phyloP scores from a whole-genome alignment of 306 rosid species.

The Cucurbita pepo region DNA sequence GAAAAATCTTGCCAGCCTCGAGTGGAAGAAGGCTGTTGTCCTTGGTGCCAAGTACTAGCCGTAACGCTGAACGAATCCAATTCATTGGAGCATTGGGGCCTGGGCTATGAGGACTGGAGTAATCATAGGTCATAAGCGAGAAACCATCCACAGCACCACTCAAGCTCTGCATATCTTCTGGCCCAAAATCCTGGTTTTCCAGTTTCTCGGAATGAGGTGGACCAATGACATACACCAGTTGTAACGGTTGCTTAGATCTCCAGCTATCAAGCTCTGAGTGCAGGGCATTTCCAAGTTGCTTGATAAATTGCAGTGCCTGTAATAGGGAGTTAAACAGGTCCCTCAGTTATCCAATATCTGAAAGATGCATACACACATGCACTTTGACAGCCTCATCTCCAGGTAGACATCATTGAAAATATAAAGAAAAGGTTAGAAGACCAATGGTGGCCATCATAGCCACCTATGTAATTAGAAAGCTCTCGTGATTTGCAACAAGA shows the following conservation, averaged over 20 bases:
- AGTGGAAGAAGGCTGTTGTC: constrained; percentile 19
- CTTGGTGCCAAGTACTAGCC: constrained; percentile 38
- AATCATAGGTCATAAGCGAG: constrained; percentile 90
- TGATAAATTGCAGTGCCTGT: constrained; percentile 73
- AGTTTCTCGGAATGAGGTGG: constrained; percentile 77
- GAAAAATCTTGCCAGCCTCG: constrained; percentile 48
- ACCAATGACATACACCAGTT: constrained; percentile 77
- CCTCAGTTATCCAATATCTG: constrained; percentile 1
- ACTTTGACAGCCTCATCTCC: neutral
- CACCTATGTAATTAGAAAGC: neutral
- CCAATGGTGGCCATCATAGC: neutral
- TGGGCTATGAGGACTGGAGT: constrained; percentile 71
- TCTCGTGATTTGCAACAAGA: neutral
- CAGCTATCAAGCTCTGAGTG: constrained; percentile 44
- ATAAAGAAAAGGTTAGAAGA: neutral
- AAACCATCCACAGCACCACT: constrained; percentile 68
- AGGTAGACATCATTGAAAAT: neutral
- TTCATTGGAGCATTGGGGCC: constrained; percentile 96
- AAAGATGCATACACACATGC: neutral
- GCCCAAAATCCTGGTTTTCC: constrained; percentile 68
- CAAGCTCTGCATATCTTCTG: constrained; percentile 57
- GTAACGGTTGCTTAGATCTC: constrained; percentile 27
- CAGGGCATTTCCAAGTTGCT: constrained; percentile 72
- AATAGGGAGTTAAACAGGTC: constrained; percentile 17
- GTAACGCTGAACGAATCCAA: constrained; percentile 60